Conservation (phyloP, 345 rosid species). For the Clausena lansium region DNA sequence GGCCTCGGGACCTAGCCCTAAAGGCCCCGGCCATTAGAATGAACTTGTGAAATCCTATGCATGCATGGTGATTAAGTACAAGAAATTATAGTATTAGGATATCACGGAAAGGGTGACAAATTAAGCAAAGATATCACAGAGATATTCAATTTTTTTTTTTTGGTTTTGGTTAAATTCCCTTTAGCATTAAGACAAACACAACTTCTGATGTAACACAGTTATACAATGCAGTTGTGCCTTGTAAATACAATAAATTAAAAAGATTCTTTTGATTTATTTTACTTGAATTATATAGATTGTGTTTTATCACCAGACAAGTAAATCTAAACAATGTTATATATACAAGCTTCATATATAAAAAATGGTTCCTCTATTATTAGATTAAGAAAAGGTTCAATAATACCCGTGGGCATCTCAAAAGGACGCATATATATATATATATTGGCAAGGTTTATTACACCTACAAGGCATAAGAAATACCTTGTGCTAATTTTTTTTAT, state of each 20-base stretch:
- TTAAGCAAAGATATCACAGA: not conserved
- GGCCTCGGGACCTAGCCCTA: conserved; percentile 44
- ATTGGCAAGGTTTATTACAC: no score
- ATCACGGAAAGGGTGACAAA: no score
- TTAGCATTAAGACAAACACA: not conserved
- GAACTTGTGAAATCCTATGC: not conserved
- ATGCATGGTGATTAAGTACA: not conserved
- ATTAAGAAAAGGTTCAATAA: no score
- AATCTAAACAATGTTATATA: no score
- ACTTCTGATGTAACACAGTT: not conserved
- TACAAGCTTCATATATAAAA: no score
- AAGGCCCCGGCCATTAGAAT: conserved; percentile 28
- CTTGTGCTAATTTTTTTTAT: no score
- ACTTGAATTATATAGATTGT: not conserved
- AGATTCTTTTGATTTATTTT: not conserved
- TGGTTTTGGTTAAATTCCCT: no score
- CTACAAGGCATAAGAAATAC: no score
- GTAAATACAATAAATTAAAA: not conserved
- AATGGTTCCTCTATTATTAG: no score
- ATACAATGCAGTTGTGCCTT: not conserved
- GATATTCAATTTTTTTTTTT: not conserved
- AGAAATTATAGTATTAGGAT: not conserved
- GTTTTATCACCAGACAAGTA: no score
- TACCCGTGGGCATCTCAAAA: no score
- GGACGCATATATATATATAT: no score